Evolutionary conservation across 1,139 yeast species (phyloP), one percentile per base, ranked within the genome.

Genomic region (Starmera stellimalicola): DNA sequence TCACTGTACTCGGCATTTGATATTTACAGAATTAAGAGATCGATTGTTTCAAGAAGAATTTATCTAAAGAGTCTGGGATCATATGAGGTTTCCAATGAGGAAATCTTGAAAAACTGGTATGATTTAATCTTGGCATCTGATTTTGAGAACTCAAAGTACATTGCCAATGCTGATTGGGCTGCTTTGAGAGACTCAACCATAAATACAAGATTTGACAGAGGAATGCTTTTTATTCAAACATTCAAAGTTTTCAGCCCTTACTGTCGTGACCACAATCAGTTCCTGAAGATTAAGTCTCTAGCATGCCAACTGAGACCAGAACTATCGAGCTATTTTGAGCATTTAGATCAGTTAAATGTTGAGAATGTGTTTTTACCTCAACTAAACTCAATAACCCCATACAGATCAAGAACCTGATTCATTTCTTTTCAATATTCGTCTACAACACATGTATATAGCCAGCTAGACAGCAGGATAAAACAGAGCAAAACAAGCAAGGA

Each of bases 111-210:
- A 18, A 63, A 73, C 42, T 84, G 94, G 87, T 62, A 69, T 41
- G 72, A 72, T 35, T 63, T 81, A 28, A 58, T 80, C 33, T 39
- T 51, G 11, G 62, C 65, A 39, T 68, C 78, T 45, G 84, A 77
- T 40, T 54, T 59, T 16, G 65, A 68, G 35, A 71, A 73, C 7
- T 73, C 70, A 55, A 59, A 54, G 25, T 77, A 76, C 47, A 77
- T 77, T 46, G 88, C 94, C 9, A 74, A 75, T 49, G 93, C 91
- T 18, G 94, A 84, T 59, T 83, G 94, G 91, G 78, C 88, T 32
- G 83, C 95, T 2, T 62, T 87, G 39, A 70, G 88, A 58, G 85
- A 78, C 54, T 82, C 88, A 11, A 80, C 91, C 6, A 68, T 80
- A 31, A 69, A 71, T 33, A 40, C 48, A 37, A 44, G 14, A 40